Evolutionary conservation across 163 green algal genomes (phyloP), one percentile per base, ranked within the genome.

Genomic region (Trebouxiophyceae sp.): DNA sequence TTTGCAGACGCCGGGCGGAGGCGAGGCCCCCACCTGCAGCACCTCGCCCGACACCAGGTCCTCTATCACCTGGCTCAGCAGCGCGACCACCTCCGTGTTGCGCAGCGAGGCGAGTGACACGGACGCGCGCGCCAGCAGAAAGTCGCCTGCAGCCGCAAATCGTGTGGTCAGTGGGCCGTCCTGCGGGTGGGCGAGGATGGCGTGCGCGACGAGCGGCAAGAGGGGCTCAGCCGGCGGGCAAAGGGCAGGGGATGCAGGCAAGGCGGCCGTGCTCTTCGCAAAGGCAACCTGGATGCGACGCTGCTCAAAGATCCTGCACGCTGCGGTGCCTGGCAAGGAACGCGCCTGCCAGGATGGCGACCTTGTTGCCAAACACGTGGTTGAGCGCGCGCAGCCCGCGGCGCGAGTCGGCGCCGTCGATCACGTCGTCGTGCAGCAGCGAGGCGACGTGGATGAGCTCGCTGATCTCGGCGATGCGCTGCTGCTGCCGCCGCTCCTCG

Each of bases 361-460:
- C 54, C 47, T 68, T 44, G 81, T 91, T 91, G 7, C 84, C 84
- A 66, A 90, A 80, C 62, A 87, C 55, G 16, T 61, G 71, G 78
- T 97, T 96, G 5, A 97, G 76, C 1, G 85, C 86, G 33, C 70
- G 65, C 5, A 96, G 68, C 7, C 94, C 94, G 2, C 94, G 74
- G 5, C 94, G 80, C 16, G 85, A 96, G 32, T 79, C 70, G 0
- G 93, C 85, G 33, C 88, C 78, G 68, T 99, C 94, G 27, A 99
- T 88, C 0, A 99, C 94, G 68, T 99, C 94, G 60, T 99, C 94
- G 73, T 99, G 94, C 71, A 99, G 77, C 65, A 99, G 78, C 67
- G 77, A 92, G 27, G 93, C 93, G 22, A 97, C 91, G 75, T 98
- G 92, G 50, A 98, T 98, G 27, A 96, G 79, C 79, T 98, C 92